A percentile compares a stretch with the other conserved stretches of the same genome.
Evolutionary conservation across 2,329 filamentous ascomycete species (phyloP).

Genomic region (Chaetomiaceae sp.): DNA sequence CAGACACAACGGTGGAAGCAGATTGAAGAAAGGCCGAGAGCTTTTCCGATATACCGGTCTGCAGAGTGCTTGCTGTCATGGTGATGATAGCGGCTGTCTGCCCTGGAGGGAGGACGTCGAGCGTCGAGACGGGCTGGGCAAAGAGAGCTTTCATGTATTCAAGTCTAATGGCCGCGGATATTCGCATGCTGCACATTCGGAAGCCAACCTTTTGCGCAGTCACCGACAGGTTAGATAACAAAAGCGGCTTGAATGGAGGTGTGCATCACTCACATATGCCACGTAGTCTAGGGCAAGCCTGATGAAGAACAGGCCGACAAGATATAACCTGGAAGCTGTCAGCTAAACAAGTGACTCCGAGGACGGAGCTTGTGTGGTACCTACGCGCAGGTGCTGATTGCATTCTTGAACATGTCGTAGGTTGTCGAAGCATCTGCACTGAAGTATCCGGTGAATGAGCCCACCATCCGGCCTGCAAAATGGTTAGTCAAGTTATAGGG

Average conservation of each 20-base stretch:
- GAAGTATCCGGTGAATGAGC: constrained; percentile 32
- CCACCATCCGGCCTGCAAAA: constrained; percentile 29
- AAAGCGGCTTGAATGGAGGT: constrained; percentile 7
- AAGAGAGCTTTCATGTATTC: constrained; percentile 62
- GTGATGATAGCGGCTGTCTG: constrained; percentile 59
- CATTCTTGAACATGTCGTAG: constrained; percentile 27
- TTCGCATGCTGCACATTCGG: constrained; percentile 55
- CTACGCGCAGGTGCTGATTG: constrained; percentile 31
- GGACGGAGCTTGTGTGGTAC: too few relatives aligned
- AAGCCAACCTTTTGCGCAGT: constrained; percentile 52
- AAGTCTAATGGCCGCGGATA: constrained; percentile 57
- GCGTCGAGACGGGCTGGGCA: constrained; percentile 59
- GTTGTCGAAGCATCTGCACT: constrained; percentile 25
- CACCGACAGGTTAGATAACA: too few relatives aligned
- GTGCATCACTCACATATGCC: constrained; percentile 27
- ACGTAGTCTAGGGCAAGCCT: constrained; percentile 58
- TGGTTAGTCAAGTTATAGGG: constrained; percentile 5
- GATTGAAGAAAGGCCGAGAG: constrained; percentile 55
- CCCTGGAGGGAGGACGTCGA: constrained; percentile 59
- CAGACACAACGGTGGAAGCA: constrained; percentile 47
- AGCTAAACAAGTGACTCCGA: too few relatives aligned
- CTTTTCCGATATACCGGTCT: constrained; percentile 60
- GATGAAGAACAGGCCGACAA: constrained; percentile 65
- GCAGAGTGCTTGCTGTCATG: constrained; percentile 56
- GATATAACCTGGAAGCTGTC: constrained; percentile 48